These are phyloP conservation scores for Cruciata laevipes DNA, from an alignment of 257 asterid species.

Conservation along the genomic window DNA sequence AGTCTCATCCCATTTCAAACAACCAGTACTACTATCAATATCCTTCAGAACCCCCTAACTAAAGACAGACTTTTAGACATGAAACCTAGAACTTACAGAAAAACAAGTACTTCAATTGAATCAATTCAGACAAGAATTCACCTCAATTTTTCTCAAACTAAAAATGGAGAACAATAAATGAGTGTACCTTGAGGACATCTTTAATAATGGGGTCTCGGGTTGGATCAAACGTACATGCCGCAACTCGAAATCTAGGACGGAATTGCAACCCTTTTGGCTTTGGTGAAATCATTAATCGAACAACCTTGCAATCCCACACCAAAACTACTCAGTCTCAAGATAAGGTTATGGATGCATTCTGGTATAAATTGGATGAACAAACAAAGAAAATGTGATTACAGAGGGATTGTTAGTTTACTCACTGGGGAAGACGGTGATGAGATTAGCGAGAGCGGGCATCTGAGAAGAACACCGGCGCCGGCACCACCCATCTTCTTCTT, in stretches of 20 bases:
- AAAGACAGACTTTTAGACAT: neutral
- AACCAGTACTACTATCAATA: no score
- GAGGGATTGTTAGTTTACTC: neutral
- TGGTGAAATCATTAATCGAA: neutral
- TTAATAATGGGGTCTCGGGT: constrained; percentile 8
- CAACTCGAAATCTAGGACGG: neutral
- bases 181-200: constrained; percentile 3
- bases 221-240: constrained; percentile 2
- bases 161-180: neutral
- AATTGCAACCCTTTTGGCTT: neutral
- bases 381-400: neutral
- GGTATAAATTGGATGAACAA: neutral
- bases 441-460: neutral
- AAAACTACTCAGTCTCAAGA: neutral
- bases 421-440: neutral
- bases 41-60: no score
- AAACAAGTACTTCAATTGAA: neutral
- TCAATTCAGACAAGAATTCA: neutral
- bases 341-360: no score
- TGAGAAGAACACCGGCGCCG: neutral
- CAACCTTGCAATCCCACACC: neutral
- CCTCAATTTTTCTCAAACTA: neutral
- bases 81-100: no score
- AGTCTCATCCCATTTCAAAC: no score
- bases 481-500: neutral